Evolutionary conservation across 176 grass and related monocot genomes (phyloP).

Genomic region (Otatea glauca): DNA sequence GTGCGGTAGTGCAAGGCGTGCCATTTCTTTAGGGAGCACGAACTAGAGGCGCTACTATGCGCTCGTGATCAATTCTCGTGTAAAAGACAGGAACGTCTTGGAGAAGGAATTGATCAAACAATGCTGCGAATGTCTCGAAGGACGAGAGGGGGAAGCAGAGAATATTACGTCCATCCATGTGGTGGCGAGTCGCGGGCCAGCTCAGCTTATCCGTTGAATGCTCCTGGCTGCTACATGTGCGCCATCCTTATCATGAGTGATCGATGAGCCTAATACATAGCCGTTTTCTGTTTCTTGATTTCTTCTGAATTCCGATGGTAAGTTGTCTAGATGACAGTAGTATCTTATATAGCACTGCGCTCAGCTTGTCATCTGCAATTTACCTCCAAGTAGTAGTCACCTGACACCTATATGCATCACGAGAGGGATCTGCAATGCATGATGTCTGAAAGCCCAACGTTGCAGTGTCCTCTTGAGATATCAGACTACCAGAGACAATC

Average conservation of each 20-base stretch:
- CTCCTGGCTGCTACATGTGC: conserved; percentile 22
- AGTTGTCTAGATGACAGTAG: not conserved
- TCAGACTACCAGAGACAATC: not conserved
- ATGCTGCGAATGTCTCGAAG: not conserved
- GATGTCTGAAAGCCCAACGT: not conserved
- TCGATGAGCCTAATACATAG: not conserved
- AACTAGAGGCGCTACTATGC: conserved; percentile 36
- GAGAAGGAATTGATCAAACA: conserved; percentile 14
- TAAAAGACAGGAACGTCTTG: conserved; percentile 40
- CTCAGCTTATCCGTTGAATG: conserved; percentile 24
- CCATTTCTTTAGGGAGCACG: conserved; percentile 34
- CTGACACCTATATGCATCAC: conserved; percentile 32
- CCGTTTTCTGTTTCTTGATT: not conserved
- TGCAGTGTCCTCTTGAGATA: not conserved
- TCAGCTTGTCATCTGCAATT: not conserved
- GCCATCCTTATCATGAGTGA: not conserved
- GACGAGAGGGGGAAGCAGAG: conserved; percentile 19
- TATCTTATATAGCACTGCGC: not conserved
- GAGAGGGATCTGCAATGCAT: conserved; percentile 18
- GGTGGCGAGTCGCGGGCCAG: conserved; percentile 18
- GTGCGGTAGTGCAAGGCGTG: not conserved
- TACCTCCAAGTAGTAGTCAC: not conserved
- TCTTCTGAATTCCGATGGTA: not conserved
- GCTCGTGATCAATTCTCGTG: conserved; percentile 44
- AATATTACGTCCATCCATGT: conserved; percentile 53